Percentiles rank a stretch among this genome's conserved stretches.
phyloP scores from a whole-genome alignment of 345 rosid genomes.

The Gossypium raimondii region DNA sequence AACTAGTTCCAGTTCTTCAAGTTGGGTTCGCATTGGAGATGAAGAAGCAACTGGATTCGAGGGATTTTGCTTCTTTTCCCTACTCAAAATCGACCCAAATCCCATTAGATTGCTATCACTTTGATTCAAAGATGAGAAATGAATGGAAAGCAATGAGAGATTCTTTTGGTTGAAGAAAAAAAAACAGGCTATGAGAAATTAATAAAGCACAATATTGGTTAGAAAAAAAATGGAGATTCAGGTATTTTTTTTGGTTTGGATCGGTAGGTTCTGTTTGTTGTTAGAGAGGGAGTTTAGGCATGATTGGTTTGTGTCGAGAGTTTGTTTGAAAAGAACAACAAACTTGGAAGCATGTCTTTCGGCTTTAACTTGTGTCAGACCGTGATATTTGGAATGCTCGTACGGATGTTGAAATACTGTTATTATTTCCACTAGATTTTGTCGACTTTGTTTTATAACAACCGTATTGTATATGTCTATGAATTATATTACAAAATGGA shows the following conservation, averaged over 20 bases:
- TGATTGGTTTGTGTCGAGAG: background rate
- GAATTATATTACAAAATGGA: too few species aligned
- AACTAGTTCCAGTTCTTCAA: constrained; percentile 54
- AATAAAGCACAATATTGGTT: background rate
- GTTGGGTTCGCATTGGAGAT: constrained; percentile 34
- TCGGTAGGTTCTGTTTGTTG: background rate
- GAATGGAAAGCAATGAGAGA: background rate
- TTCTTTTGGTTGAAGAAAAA: too few species aligned
- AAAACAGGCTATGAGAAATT: background rate
- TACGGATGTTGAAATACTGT: too few species aligned
- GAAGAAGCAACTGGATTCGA: constrained; percentile 5
- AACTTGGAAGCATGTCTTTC: too few species aligned
- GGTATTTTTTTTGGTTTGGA: background rate
- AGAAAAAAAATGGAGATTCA: background rate
- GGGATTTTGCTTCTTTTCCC: constrained; percentile 28
- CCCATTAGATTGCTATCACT: constrained; percentile 22
- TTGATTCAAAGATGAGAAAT: background rate
- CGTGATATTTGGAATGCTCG: too few species aligned
- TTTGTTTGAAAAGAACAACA: too few species aligned
- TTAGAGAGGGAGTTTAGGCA: background rate
- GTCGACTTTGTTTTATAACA: too few species aligned
- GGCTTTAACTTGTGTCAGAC: too few species aligned
- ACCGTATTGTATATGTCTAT: too few species aligned
- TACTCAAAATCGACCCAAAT: constrained; percentile 36
- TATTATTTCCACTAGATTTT: too few species aligned